These are phyloP conservation scores for Nakazawaea anatomiae DNA, from an alignment of 805 yeast genomes.

Conservation along the genomic window DNA sequence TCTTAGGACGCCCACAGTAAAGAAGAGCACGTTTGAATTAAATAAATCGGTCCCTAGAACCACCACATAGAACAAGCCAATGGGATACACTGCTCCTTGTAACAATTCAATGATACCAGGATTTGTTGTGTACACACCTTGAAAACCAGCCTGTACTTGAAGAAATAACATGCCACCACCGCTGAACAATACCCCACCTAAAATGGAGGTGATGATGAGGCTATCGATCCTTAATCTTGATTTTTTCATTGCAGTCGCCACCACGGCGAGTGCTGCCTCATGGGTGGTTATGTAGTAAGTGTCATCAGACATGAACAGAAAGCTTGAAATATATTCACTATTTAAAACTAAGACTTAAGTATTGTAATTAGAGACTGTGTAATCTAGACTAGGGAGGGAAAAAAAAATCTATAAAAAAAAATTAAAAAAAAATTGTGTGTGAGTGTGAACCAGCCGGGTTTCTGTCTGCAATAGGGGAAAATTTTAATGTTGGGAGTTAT, in stretches of 20 bases:
- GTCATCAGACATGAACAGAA: conserved; percentile 32
- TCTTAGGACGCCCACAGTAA: conserved; percentile 61
- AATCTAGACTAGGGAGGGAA: too few species aligned
- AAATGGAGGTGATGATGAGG: conserved; percentile 54
- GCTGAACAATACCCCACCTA: conserved; percentile 66
- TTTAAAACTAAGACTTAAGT: too few species aligned
- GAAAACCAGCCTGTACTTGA: conserved; percentile 46
- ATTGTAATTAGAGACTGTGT: too few species aligned
- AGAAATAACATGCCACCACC: conserved; percentile 70
- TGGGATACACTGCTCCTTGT: conserved; percentile 61
- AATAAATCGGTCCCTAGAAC: conserved; percentile 70
- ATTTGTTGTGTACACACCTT: conserved; percentile 30
- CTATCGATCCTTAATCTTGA: conserved; percentile 59
- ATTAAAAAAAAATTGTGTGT: too few species aligned
- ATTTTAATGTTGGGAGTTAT: too few species aligned
- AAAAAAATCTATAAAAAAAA: too few species aligned
- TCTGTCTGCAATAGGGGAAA: too few species aligned
- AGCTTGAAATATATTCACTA: background rate
- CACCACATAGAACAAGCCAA: conserved; percentile 72
- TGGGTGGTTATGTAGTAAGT: conserved; percentile 64
- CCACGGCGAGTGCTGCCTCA: conserved; percentile 79
- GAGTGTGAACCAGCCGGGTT: too few species aligned
- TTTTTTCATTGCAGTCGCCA: conserved; percentile 82
- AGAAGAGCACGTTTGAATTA: conserved; percentile 69
- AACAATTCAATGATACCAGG: conserved; percentile 49